Evolutionary conservation across 2,329 filamentous ascomycete species (phyloP), one percentile per base, ranked within the genome.

Genomic region (Tolypocladium inflatum): DNA sequence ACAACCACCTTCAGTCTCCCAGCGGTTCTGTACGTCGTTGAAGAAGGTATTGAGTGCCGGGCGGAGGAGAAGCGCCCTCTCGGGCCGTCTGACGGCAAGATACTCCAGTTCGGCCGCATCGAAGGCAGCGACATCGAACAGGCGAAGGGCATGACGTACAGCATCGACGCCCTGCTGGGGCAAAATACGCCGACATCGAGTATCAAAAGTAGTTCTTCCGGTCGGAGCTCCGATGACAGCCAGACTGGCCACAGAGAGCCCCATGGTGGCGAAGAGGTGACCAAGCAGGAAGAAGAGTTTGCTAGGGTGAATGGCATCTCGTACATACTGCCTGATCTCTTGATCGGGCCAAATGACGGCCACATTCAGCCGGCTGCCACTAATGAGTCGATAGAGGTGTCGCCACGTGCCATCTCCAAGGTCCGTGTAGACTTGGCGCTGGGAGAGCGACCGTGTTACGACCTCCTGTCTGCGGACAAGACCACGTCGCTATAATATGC

Each of bases 131-230:
- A 97, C 68, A 95, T 99, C 50, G 94, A 99, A 72, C 94, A 99
- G 75, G 93, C 99, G 62, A 99, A 99, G 75, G 94, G 94, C 60
- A 94, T 99, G 81, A 99, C 94, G 1, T 99, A 99, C 74, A 96
- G 88, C 64, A 83, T 99, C 57, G 94, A 99, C 70, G 92, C 94
- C 9, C 81, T 99, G 2, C 81, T 99, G 2, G 94, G 94, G 55
- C 85, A 82, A 63, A 78, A 79, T 61, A 82, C 79, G 7, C 82
- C 82, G 41, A 70, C 79, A 6, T 73, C 80, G 21, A 83, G 83
- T 73, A 73, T 87, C 65, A 70, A 81, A 58, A 71, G 73, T 57
- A 64, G 63, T 30, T 66, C 64, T 2, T 65, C 66, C 2, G 59
- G 58, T 26, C 51, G 60, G n/a, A 56, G 64, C 7, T 63, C 68